Evolutionary conservation across 192 early-diverging fungal species (phyloP).

Genomic region (Gaertneriomyces sp.): DNA sequence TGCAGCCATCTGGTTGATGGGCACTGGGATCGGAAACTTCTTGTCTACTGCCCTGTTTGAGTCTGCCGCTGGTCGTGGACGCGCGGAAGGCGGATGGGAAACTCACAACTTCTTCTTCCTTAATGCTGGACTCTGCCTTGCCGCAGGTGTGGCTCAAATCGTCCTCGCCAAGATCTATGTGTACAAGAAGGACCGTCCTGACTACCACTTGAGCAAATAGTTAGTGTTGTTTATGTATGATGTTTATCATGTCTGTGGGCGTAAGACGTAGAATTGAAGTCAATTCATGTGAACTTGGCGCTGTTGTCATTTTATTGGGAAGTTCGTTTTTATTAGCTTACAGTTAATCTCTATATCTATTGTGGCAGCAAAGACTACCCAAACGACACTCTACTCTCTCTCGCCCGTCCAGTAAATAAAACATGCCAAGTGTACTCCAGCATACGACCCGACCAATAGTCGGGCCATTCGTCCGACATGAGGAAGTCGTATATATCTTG

Average conservation of each 20-base stretch:
- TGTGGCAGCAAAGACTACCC: too few relatives aligned
- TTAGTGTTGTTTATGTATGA: too few relatives aligned
- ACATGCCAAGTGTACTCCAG: constrained; percentile 9
- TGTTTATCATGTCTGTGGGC: too few relatives aligned
- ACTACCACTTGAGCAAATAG: not conserved
- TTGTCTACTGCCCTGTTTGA: constrained; percentile 32
- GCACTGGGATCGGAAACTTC: constrained; percentile 44
- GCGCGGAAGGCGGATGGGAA: constrained; percentile 33
- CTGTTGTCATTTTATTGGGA: too few relatives aligned
- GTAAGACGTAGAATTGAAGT: too few relatives aligned
- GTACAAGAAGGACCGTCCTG: constrained; percentile 36
- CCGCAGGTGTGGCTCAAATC: constrained; percentile 36
- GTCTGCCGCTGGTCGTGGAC: constrained; percentile 22
- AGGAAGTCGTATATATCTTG: constrained; percentile 1
- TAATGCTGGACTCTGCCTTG: constrained; percentile 33
- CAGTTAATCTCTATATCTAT: too few relatives aligned
- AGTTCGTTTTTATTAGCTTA: too few relatives aligned
- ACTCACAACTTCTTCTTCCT: constrained; percentile 32
- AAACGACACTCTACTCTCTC: too few relatives aligned
- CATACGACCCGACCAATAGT: constrained; percentile 1
- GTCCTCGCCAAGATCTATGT: constrained; percentile 49
- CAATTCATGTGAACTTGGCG: too few relatives aligned
- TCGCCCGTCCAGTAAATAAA: not conserved
- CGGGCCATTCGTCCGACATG: not conserved
- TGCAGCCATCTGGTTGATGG: constrained; percentile 56